phyloP scores from a whole-genome alignment of 257 asterid species.

The Nicotiana undulata region DNA sequence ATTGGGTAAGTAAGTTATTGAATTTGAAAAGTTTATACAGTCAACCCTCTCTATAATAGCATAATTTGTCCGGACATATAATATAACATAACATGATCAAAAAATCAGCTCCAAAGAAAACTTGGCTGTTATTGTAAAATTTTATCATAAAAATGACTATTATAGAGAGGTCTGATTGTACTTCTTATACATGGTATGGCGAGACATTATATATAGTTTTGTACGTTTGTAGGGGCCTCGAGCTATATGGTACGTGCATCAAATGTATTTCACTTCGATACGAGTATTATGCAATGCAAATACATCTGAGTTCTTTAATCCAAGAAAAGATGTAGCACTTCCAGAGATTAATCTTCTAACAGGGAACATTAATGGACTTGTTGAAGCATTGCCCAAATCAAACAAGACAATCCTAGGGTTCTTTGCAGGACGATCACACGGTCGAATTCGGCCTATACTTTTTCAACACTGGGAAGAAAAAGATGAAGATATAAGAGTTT shows the following conservation, averaged over 20 bases:
- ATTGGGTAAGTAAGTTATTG: conserved; percentile 35
- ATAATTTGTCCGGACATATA: too few relatives aligned
- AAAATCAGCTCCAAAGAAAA: too few relatives aligned
- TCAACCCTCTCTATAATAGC: too few relatives aligned
- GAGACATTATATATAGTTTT: not conserved
- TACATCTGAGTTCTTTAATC: conserved; percentile 67
- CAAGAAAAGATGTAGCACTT: conserved; percentile 51
- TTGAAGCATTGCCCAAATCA: conserved; percentile 8
- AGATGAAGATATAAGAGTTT: conserved; percentile 34
- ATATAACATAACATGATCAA: too few relatives aligned
- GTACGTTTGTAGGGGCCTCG: conserved; percentile 52
- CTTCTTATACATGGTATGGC: not conserved
- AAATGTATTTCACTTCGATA: conserved; percentile 57
- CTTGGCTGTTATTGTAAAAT: too few relatives aligned
- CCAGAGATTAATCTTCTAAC: conserved; percentile 48
- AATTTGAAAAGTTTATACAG: too few relatives aligned
- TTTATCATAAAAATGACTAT: too few relatives aligned
- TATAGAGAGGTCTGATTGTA: too few relatives aligned
- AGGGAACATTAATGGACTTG: conserved; percentile 16
- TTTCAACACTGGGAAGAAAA: conserved; percentile 42
- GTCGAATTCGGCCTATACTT: conserved; percentile 36
- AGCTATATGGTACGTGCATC: conserved; percentile 56
- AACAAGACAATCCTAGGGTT: conserved; percentile 47
- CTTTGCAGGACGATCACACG: conserved; percentile 55
- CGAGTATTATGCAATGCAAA: conserved; percentile 66